phyloP scores from a whole-genome alignment of 225 moss, liverwort and hornwort genomes.

The Antitrichia curtipendula region DNA sequence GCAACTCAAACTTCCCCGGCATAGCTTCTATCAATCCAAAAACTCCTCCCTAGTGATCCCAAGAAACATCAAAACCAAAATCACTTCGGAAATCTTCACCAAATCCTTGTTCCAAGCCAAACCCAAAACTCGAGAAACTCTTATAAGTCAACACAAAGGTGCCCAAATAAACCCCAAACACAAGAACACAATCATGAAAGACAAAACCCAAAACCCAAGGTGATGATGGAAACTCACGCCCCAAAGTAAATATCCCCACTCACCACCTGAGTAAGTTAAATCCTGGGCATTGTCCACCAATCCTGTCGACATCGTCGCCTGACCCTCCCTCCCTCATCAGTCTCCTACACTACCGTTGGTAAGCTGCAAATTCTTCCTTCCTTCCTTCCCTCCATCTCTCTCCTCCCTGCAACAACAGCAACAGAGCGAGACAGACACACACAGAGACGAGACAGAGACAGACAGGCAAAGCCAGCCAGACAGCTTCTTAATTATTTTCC shows the following conservation, averaged over 20 bases:
- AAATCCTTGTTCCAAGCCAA: not conserved
- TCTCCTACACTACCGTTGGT: not conserved
- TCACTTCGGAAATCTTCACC: too few species aligned
- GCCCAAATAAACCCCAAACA: not conserved
- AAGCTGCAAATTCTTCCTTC: not conserved
- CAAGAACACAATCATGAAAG: not conserved
- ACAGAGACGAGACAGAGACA: not conserved
- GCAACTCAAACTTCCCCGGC: not conserved
- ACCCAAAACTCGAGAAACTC: not conserved
- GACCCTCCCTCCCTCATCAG: not conserved
- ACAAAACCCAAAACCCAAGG: not conserved
- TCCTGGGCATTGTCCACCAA: not conserved
- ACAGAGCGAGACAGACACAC: not conserved
- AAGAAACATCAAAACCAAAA: not conserved
- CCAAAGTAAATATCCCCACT: not conserved
- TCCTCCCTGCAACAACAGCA: not conserved
- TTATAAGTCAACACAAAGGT: not conserved
- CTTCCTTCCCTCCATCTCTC: not conserved
- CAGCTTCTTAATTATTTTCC: not conserved
- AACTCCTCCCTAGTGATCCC: rapidly evolving
- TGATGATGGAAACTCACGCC: not conserved
- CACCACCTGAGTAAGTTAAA: not conserved
- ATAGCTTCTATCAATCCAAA: rapidly evolving
- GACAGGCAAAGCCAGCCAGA: not conserved
- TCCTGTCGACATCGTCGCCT: not conserved